phyloP scores from a whole-genome alignment of 345 rosid genomes.

The Chamaenerion angustifolium region DNA sequence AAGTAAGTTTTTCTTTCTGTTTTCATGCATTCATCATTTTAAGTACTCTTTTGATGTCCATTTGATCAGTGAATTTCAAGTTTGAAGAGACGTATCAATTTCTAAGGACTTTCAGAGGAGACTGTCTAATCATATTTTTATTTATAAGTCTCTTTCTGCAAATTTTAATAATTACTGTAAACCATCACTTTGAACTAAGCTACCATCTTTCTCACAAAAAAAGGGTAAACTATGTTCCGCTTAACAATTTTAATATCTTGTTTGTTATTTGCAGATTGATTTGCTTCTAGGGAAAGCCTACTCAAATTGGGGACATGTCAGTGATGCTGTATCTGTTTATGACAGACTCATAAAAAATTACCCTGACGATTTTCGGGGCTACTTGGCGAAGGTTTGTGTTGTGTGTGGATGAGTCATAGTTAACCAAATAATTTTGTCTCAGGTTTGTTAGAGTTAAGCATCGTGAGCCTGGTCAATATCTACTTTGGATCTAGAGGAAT shows the following conservation, averaged over 20 bases:
- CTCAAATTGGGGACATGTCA: conserved; percentile 81
- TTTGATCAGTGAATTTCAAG: background rate
- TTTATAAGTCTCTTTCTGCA: too few relatives aligned
- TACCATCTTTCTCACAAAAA: too few relatives aligned
- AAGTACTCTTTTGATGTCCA: background rate
- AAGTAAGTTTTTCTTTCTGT: conserved; percentile 28
- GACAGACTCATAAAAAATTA: conserved; percentile 60
- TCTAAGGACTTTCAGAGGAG: too few relatives aligned
- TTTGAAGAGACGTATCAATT: background rate
- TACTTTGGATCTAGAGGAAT: too few relatives aligned
- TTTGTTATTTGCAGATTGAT: conserved; percentile 40
- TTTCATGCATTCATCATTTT: background rate
- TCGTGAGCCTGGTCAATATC: too few relatives aligned
- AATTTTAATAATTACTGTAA: too few relatives aligned
- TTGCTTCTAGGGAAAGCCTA: conserved; percentile 93
- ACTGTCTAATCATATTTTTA: too few relatives aligned
- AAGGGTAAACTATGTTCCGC: too few relatives aligned
- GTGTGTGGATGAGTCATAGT: too few relatives aligned
- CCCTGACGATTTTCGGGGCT: conserved; percentile 86
- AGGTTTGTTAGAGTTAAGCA: too few relatives aligned
- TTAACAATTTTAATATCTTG: background rate
- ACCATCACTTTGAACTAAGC: too few relatives aligned
- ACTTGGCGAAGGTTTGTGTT: conserved; percentile 70
- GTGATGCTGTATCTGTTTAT: conserved; percentile 83
- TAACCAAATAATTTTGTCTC: too few relatives aligned